Conservation (phyloP, 2,329 filamentous ascomycete genomes). For the Arachnomyces sp. region DNA sequence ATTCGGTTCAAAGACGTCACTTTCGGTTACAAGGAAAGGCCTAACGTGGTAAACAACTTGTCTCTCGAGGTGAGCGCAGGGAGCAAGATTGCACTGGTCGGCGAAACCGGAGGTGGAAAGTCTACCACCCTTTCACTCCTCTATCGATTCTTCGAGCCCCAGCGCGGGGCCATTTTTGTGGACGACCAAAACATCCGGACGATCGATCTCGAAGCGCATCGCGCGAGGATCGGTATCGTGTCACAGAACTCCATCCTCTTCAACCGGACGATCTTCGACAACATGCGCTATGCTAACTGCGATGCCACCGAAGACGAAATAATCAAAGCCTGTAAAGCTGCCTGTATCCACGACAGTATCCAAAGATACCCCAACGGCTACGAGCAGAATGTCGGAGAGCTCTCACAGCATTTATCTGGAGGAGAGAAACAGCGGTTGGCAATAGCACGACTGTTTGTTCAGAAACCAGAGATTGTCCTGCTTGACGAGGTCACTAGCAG, state of each 20-base stretch:
- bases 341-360: too few species aligned
- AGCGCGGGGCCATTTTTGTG: slow-evolving; percentile 50
- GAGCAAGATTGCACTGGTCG: slow-evolving; percentile 55
- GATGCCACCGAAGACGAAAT: slow-evolving; percentile 39
- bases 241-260: slow-evolving; percentile 81
- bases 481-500: slow-evolving; percentile 66
- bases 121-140: slow-evolving; percentile 8
- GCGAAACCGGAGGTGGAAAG: slow-evolving; percentile 81
- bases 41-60: slow-evolving; percentile 45
- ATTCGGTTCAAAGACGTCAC: slow-evolving; percentile 49
- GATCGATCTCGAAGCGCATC: slow-evolving; percentile 72
- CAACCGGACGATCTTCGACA: slow-evolving; percentile 79
- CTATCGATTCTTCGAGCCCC: slow-evolving; percentile 32
- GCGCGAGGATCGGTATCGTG: slow-evolving; percentile 74
- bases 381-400: too few species aligned
- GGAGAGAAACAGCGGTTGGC: too few species aligned
- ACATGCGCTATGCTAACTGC: slow-evolving; percentile 72
- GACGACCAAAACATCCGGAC: slow-evolving; percentile 70
- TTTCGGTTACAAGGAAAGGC: slow-evolving; percentile 53
- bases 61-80: slow-evolving; percentile 45
- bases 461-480: slow-evolving; percentile 39
- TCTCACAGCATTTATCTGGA: too few species aligned
- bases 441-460: too few species aligned
- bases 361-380: too few species aligned
- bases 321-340: slow-evolving; percentile 1